Base-by-base conservation (phyloP, 2,329 filamentous ascomycete species). In the Mycogone perniciosa region DNA sequence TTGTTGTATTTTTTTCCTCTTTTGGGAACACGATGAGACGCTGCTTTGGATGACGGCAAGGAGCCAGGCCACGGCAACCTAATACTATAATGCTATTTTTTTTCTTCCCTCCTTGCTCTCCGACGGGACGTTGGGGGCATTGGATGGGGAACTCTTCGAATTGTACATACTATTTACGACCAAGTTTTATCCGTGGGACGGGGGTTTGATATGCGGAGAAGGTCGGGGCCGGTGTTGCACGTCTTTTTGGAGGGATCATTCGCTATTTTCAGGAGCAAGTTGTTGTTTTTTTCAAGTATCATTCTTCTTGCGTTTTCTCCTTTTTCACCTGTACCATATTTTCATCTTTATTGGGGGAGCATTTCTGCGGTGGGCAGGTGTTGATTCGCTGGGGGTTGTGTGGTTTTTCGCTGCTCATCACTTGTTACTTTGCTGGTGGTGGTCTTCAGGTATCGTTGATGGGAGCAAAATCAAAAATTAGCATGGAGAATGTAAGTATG, bases 1-100 rank as follows among this genome's bases (percentile, higher is more conserved):
- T 29, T 27, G 27, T 33, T 44, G 10, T 41, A 7, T 27, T 27
- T 30, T n/a, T 46, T 11, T 37, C 33, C 13, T 26, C 11, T 20
- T 37, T 8, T 37, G 33, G 33, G 11, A 35, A 51, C 30, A 50
- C 26, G 44, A 51, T 43, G 48, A 46, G 41, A 51, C 27, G 43
- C 48, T 38, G 41, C 11, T 44, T 51, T 52, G 50, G 46, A 52
- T 48, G 50, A 52, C 45, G 31, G 29, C 45, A 38, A 29, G 27
- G 46, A 42, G 30, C 34, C 11, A 27, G 48, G 48, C 48, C 42
- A 42, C 37, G 39, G 31, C 37, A 46, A 46, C 29, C 38, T 46
- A 46, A 51, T 51, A 42, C 44, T 43, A 35, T 51, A 46, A 46
- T 51, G 27, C 37, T 31, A 39, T 44, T 13, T 27, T 40, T 6